Percentiles rank a stretch among this genome's conserved stretches.
Conservation (phyloP, 192 early-diverging fungal species). For the Piromyces finnis region DNA sequence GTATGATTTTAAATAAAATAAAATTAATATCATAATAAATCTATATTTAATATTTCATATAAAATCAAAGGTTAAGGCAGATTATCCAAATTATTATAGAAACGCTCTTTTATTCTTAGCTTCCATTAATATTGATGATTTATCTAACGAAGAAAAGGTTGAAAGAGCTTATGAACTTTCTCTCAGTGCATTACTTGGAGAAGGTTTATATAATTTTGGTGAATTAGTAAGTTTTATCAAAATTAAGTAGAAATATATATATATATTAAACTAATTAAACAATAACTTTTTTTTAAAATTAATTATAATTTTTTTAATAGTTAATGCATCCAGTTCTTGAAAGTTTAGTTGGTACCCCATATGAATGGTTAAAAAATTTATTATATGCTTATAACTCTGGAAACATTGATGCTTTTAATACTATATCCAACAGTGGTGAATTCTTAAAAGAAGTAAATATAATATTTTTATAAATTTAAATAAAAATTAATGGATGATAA, state of each 20-base stretch:
- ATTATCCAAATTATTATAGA: slow-evolving; percentile 88
- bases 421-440: slow-evolving; percentile 33
- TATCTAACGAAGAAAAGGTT: slow-evolving; percentile 53
- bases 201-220: slow-evolving; percentile 98
- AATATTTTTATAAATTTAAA: too few relatives aligned
- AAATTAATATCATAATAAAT: too few relatives aligned
- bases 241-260: too few relatives aligned
- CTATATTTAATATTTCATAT: too few relatives aligned
- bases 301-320: slow-evolving; percentile 15
- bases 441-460: slow-evolving; percentile 38
- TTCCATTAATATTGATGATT: slow-evolving; percentile 69
- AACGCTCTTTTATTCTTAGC: slow-evolving; percentile 85
- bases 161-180: slow-evolving; percentile 83
- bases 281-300: too few relatives aligned
- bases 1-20: too few relatives aligned
- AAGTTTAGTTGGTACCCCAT: slow-evolving; percentile 47
- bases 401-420: slow-evolving; percentile 81
- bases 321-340: slow-evolving; percentile 79
- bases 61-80: slow-evolving; percentile 52
- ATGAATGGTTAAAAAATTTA: slow-evolving; percentile 70
- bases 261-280: too few relatives aligned
- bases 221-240: slow-evolving; percentile 60
- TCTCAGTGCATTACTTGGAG: slow-evolving; percentile 78
- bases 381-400: slow-evolving; percentile 88
- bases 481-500: too few relatives aligned